Evolutionary conservation across 768 basidiomycete species (phyloP), one percentile per base, ranked within the genome.

Genomic region (Leucocoprinus leucothites): DNA sequence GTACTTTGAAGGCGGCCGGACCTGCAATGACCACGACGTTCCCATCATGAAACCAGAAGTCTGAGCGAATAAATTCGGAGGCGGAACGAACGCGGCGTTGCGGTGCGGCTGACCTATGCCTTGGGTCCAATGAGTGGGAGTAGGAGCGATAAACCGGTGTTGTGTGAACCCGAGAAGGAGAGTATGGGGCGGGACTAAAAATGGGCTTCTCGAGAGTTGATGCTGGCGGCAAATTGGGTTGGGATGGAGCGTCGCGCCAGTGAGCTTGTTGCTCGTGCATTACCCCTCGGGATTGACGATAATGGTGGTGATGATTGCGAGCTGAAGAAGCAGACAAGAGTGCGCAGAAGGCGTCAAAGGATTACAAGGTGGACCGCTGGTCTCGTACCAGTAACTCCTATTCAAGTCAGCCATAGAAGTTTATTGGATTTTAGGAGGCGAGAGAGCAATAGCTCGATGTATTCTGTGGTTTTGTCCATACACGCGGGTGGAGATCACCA

Each of bases 1-100:
- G 88, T 3, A 90, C 86, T 58, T 85, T 89, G 76, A 89, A 90
- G 0, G 79, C 82, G 11, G 78, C 78, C 18, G 68, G 66, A 0
- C 76, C 79, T 1, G 82, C 77, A 50, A 87, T 67, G 50, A 90
- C 75, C 50, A 89, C 70, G 41, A 88, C 71, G 63, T 88, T 90
- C 9, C 88, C 88, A 61, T 90, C 88, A 0, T 69, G 58, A 64
- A 90, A 90, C 86, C 86, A 90, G 63, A 89, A 80, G 59, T 87
- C 84, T 1, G 85, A 81, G 22, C 74, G 72, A 47, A 75, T 57
- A 42, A 77, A 67, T 46, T 66, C 51, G 11, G 52, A 14, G 11
- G 51, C 41, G 7, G 42, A 16, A 5, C 51, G 42, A 8, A 50
- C 24, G 13, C 42, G 22, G 18, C 31, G 18, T 26, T 46, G 43